These are phyloP conservation scores for Stentor roeselii DNA, from an alignment of 73 alveolate species.

Conservation along the genomic window DNA sequence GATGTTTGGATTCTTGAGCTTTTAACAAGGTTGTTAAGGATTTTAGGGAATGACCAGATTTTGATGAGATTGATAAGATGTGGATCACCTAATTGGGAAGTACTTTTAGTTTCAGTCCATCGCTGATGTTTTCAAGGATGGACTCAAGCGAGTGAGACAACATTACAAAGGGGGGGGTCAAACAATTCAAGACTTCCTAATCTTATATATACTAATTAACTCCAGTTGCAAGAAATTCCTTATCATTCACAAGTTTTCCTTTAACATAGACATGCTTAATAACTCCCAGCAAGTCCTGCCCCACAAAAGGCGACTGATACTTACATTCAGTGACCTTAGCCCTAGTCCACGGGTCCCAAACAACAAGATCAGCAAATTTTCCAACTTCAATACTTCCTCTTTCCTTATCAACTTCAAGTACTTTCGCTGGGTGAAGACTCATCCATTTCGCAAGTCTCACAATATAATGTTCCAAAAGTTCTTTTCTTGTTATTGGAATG, in stretches of 20 bases:
- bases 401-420: neutral
- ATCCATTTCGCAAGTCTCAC: conserved; percentile 19
- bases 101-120: too few species aligned
- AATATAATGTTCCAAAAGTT: conserved; percentile 3
- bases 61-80: too few species aligned
- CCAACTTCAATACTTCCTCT: conserved; percentile 19
- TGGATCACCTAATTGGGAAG: too few species aligned
- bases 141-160: too few species aligned
- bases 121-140: too few species aligned
- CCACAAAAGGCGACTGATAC: conserved; percentile 9
- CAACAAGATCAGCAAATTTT: conserved; percentile 7
- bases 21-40: too few species aligned
- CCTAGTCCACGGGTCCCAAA: conserved; percentile 4
- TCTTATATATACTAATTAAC: too few species aligned
- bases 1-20: too few species aligned
- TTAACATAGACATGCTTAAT: neutral
- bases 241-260: conserved; percentile 11
- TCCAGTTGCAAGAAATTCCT: too few species aligned
- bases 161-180: too few species aligned
- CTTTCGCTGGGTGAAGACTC: neutral
- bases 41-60: too few species aligned
- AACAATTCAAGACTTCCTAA: too few species aligned
- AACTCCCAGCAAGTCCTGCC: neutral
- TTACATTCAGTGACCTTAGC: neutral
- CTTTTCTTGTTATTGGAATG: neutral